phyloP scores from a whole-genome alignment of 345 rosid species.

The Salix arbutifolia region DNA sequence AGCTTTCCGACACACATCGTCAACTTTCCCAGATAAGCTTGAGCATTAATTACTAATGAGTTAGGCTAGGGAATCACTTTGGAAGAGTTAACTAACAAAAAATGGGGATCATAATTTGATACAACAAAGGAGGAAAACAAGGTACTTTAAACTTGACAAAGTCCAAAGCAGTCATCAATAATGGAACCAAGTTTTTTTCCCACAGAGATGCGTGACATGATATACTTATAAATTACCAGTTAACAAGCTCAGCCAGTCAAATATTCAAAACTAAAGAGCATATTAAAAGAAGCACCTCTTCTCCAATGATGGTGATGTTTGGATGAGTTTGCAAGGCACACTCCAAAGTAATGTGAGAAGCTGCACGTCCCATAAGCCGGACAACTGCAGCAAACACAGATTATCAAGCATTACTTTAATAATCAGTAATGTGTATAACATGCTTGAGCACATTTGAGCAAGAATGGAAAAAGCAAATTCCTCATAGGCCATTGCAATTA shows the following conservation, averaged over 20 bases:
- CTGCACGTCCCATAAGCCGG: conserved; percentile 99
- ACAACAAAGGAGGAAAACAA: background rate
- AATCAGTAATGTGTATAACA: background rate
- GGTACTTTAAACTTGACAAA: background rate
- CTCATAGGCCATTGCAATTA: background rate
- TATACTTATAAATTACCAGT: background rate
- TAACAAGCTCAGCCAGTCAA: background rate
- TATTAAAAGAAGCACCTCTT: conserved; percentile 55
- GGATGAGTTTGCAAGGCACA: conserved; percentile 99
- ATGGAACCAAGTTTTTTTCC: background rate
- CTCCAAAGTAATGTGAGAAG: conserved; percentile 95
- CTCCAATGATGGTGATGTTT: conserved; percentile 87
- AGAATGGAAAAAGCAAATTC: background rate
- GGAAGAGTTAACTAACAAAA: background rate
- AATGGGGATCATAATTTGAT: background rate
- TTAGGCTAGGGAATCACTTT: background rate
- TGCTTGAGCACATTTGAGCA: background rate
- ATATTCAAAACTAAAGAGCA: background rate
- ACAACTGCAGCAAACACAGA: conserved; percentile 61
- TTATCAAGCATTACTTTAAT: background rate
- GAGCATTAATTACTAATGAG: background rate
- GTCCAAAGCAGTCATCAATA: background rate
- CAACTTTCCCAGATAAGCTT: background rate
- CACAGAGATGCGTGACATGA: background rate
- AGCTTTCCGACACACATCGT: background rate